These are phyloP conservation scores for Tetrahymena borealis DNA, from an alignment of 73 alveolate species.

Conservation along the genomic window DNA sequence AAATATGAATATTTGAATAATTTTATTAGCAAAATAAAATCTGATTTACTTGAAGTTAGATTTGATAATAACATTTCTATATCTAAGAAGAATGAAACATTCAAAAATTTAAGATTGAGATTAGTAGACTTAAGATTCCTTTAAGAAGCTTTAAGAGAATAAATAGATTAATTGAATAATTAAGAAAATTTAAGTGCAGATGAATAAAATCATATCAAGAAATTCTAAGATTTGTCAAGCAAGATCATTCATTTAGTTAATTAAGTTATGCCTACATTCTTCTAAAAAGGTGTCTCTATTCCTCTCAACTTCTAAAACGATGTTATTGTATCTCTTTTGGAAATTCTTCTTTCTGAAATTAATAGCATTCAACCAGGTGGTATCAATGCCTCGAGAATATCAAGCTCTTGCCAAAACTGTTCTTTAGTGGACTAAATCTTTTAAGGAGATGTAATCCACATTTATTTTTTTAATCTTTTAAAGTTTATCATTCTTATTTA, in stretches of 20 bases:
- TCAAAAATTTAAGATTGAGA: background rate
- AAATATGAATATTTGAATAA: background rate
- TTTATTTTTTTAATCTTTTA: background rate
- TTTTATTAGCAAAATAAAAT: background rate
- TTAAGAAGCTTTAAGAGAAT: background rate
- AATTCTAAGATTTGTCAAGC: background rate
- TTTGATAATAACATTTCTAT: background rate
- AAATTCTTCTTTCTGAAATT: background rate
- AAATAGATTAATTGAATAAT: background rate
- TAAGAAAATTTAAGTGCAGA: background rate
- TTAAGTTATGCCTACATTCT: background rate
- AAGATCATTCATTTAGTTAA: background rate
- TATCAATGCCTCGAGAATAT: background rate
- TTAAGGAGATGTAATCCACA: background rate
- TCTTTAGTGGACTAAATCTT: background rate
- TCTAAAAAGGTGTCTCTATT: background rate
- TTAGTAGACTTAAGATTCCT: background rate
- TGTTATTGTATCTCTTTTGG: background rate
- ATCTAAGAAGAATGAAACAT: background rate
- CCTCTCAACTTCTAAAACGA: background rate
- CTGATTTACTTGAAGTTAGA: background rate
- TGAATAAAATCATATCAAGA: background rate
- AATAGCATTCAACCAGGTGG: background rate
- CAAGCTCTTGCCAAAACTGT: background rate
- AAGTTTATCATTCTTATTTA: background rate